Base-by-base conservation (phyloP, 1,284 basidiomycete species). In the Phaffia rhodozyma region DNA sequence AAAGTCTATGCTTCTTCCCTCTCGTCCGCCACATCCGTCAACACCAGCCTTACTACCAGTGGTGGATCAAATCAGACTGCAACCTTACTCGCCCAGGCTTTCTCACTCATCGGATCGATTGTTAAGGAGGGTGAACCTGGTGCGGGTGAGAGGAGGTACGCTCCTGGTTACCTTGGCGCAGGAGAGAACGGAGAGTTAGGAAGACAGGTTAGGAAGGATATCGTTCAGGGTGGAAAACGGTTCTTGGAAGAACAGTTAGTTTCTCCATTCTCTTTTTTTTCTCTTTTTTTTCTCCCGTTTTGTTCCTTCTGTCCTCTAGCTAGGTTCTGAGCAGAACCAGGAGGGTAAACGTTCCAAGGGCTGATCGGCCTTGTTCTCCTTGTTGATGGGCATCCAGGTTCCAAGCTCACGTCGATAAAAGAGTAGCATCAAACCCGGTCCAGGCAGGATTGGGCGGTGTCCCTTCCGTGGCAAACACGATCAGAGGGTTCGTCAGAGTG, bases 401-500 rank as follows among this genome's bases (percentile, higher is more conserved):
- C 72, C 89, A 86, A 82, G 83, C 86, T 61, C 81, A 92, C 61
- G 75, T 98, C 63, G 91, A 94, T 69, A 82, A 86, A 54, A 87
- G 87, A 0, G 82, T 97, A n/a, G 86, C 87, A 63, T 81, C 87
- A 11, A 80, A 89, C 29, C 89, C 91, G 0, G 81, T 84, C 63
- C 88, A 96, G 70, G 94, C 94, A 1, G 81, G 84, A 56, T 80
- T 97, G 3, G 96, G 96, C 32, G 94, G 94, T 38, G 86, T 92
- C 63, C 96, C 94, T 0, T 90, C 88, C 62, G 81, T 92, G 18
- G 80, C 85, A 25, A 96, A 97, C 78, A 91, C 89, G 73, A 84
- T 97, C 47, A 80, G 90, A 30, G 91, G 90, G 1, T 96, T 88
- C 73, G 78, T 92, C 32, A 79, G 87, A 48, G 83, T 93, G 56